Evolutionary conservation across 805 yeast species (phyloP), one percentile per base, ranked within the genome.

Genomic region (Saturnispora mendoncae): DNA sequence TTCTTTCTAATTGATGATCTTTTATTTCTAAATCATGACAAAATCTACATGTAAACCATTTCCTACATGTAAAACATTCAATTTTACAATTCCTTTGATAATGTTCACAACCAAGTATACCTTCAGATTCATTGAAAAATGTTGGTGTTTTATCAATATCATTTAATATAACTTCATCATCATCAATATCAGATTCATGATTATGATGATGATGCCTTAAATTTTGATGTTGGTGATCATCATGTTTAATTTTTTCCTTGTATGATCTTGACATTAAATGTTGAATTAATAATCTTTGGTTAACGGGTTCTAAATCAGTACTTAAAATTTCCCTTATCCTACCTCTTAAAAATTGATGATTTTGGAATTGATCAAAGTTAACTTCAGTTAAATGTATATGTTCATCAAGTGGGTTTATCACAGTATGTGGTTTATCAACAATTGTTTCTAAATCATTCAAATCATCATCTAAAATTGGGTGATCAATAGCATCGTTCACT

Each of bases 1-100:
- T 64, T 35, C 95, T 68, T 48, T 58, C 61, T 53, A 84, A 71
- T 48, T 69, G 74, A 57, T 82, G 94, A 10, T 66, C 53, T 1
- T 55, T 44, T 18, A 70, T 68, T 20, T 58, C 71, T n/a, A 64
- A 68, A 53, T 83, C 94, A 60, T 88, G 97, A 56, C 97, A 88
- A 49, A 84, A 74, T 12, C 95, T 71, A 61, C 97, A 88, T 2
- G 84, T 62, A 50, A 66, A 81, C 90, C 94, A 88, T 54, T 69
- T 68, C 25, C 66, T 60, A 54, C 97, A 88, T 2, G 69, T 68
- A 10, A 81, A 70, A 55, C 97, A 88, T 53, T 84, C 92, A 38
- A 84, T 60, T 56, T 87, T 86, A 62, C 95, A 86, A 46, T 80
- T 79, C 26, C 94, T 65, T 53, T 77, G 82, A 60, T 88, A 88